These are phyloP conservation scores for Flaveria ramosissima DNA, from an alignment of 129 eudicot genomes.

Conservation along the genomic window DNA sequence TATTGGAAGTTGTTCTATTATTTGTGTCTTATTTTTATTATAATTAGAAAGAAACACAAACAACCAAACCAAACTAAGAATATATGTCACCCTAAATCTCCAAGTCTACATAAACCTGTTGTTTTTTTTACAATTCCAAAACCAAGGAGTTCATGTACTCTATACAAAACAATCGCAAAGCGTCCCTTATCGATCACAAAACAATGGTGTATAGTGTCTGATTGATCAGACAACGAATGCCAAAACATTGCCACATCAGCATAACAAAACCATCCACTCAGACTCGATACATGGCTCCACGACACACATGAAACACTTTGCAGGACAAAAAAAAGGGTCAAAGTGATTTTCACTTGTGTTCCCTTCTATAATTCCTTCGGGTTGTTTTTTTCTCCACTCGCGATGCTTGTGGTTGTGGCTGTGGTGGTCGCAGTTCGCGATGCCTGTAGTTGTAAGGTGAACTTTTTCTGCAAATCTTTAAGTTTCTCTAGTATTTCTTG, in stretches of 20 bases:
- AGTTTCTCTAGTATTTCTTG: constrained; percentile 66
- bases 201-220: constrained; percentile 27
- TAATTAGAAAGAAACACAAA: no score
- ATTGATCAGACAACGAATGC: background rate
- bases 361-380: constrained; percentile 42
- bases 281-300: constrained; percentile 10
- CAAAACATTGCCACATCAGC: background rate
- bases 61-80: background rate
- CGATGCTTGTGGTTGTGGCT: constrained; percentile 4
- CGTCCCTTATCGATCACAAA: constrained; percentile 45
- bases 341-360: constrained; percentile 24
- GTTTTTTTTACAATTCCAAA: constrained; percentile 22
- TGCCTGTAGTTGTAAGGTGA: constrained; percentile 55
- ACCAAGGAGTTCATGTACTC: constrained; percentile 28
- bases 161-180: constrained; percentile 42
- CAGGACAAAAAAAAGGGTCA: constrained; percentile 20
- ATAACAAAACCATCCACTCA: constrained; percentile 26
- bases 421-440: constrained; percentile 30
- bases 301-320: constrained; percentile 3
- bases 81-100: constrained; percentile 16
- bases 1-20: no score
- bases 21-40: no score
- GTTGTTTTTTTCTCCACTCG: constrained; percentile 38
- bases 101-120: constrained; percentile 21
- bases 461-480: constrained; percentile 60